Evolutionary conservation across 208 protist species (phyloP), one percentile per base, ranked within the genome.

Genomic region (Blastocrithidia nonstop): DNA sequence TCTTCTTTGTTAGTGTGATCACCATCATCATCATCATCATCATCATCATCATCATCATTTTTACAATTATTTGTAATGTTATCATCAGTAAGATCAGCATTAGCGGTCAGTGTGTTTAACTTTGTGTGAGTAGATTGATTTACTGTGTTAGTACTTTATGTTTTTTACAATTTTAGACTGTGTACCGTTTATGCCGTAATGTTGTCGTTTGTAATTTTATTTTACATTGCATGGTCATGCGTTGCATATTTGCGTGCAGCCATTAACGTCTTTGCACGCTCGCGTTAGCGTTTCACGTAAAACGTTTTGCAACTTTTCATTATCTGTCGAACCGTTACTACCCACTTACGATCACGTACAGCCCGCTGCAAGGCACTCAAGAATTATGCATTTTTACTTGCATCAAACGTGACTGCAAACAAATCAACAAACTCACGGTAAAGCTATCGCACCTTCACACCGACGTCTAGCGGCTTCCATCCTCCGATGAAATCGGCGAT

Each of bases 401-500:
- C 44, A 35, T 78, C 83, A 53, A 99, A 99, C 25, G 89, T 94
- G n/a, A 81, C 55, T 0, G 71, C 71, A 58, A 99, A 99, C 6
- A 98, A 46, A 3, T 67, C 61, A 17, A 77, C 73, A 66, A 99
- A 99, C 15, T 56, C 47, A 7, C 71, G 59, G 38, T 93, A 84
- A 7, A 85, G 43, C 27, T 76, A 59, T 24, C 76, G 60, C 24
- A 86, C 71, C 6, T 60, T 46, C 27, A 85, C 54, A 15, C 71
- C 60, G 1, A 98, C 66, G 48, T 99, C 95, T 8, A 99, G 78
- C 15, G 98, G 98, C 57, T 97, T 96, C 74, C 96, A 99, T 5
- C 98, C 98, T 31, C 98, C 98, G 57, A 99, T 87, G 29, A 99
- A 91, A 53, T 99, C 98, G 17, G 87, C 71, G 36, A 83, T 89